Conservation (phyloP, 2,329 filamentous ascomycete genomes). For the Sclerotinia subarctica region DNA sequence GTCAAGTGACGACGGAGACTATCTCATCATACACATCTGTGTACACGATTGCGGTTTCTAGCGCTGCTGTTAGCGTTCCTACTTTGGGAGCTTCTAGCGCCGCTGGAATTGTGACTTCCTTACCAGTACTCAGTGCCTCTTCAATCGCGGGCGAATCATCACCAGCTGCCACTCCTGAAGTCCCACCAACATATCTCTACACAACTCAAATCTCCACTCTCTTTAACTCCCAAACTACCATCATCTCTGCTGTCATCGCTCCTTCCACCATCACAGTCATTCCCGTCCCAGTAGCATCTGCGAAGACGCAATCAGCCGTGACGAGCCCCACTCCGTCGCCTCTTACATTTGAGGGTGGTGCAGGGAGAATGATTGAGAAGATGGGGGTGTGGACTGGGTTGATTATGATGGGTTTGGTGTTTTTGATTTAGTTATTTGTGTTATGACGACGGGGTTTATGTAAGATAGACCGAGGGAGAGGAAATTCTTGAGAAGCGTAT, state of each 20-base stretch:
- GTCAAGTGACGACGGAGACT: slow-evolving; percentile 42
- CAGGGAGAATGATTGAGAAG: not conserved
- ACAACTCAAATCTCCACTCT: not conserved
- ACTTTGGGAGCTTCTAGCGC: not conserved
- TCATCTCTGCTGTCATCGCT: not conserved
- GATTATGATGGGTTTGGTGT: not conserved
- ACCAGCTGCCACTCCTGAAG: not conserved
- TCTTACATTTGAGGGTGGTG: not conserved
- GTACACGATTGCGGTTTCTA: slow-evolving; percentile 25
- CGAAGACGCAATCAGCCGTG: not conserved
- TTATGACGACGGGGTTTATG: not conserved
- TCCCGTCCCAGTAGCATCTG: not conserved
- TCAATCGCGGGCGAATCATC: not conserved
- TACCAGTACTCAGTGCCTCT: not conserved
- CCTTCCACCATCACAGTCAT: slow-evolving; percentile 10
- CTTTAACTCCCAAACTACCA: not conserved
- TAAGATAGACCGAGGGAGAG: not conserved
- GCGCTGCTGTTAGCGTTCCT: not conserved
- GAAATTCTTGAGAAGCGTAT: too few relatives aligned
- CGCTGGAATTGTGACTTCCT: not conserved
- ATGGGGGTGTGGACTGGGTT: not conserved
- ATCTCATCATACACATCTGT: slow-evolving; percentile 46
- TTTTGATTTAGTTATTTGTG: not conserved
- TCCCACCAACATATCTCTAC: not conserved
- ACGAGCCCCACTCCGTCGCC: not conserved